Conservation (phyloP, 306 rosid genomes). For the Medicago truncatula region DNA sequence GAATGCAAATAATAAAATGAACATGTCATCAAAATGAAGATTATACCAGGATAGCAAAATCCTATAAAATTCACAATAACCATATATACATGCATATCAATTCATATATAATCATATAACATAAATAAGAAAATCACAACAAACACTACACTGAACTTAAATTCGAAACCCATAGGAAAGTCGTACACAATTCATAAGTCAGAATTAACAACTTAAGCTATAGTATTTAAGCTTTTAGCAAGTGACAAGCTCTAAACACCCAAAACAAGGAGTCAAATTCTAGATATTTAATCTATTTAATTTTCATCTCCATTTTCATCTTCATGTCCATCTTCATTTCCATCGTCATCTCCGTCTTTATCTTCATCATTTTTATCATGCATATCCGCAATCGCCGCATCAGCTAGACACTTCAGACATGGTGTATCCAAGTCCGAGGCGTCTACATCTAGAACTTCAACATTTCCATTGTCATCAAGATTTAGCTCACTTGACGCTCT, state of each 20-base stretch:
- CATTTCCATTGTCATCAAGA: not conserved
- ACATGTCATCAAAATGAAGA: not conserved
- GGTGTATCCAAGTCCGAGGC: not conserved
- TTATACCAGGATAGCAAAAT: not conserved
- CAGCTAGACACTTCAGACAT: not conserved
- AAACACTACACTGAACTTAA: not conserved
- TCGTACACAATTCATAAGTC: not conserved
- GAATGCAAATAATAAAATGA: not conserved
- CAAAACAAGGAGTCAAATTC: slow-evolving; percentile 8
- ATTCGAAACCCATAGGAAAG: not conserved
- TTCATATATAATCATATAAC: not conserved
- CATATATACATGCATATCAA: not conserved
- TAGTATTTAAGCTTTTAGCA: not conserved
- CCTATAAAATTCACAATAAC: not conserved
- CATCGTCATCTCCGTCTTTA: not conserved
- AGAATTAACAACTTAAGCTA: not conserved
- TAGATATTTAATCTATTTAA: not conserved
- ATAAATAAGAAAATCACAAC: not conserved
- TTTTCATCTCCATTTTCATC: not conserved
- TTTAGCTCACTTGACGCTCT: not conserved
- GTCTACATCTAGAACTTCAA: not conserved
- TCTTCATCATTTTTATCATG: not conserved
- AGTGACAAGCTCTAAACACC: not conserved
- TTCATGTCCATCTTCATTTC: not conserved
- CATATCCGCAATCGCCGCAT: not conserved